Evolutionary conservation across 192 early-diverging fungal genomes (phyloP).

Genomic region (Linnemannia elongata): DNA sequence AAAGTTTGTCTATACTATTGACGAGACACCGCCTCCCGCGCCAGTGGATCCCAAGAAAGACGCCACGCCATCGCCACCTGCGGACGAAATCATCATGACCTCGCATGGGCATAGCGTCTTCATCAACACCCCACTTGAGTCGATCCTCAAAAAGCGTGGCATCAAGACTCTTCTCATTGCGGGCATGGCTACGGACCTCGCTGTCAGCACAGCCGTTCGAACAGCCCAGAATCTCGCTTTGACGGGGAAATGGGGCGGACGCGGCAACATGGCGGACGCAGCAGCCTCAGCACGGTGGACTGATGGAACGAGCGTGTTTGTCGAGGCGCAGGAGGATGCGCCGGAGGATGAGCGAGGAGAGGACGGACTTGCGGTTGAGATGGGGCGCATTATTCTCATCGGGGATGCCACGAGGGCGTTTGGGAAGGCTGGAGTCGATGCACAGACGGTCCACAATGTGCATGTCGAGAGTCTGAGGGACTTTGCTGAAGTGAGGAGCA

Average conservation of each 20-base stretch:
- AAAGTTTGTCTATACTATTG: conserved; percentile 32
- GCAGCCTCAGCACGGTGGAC: conserved; percentile 33
- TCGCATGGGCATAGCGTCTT: conserved; percentile 33
- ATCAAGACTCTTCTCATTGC: conserved; percentile 35
- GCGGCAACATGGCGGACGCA: conserved; percentile 31
- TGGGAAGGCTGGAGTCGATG: conserved; percentile 31
- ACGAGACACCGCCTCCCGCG: conserved; percentile 32
- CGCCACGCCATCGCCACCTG: conserved; percentile 14
- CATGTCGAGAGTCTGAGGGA: conserved; percentile 33
- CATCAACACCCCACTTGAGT: conserved; percentile 38
- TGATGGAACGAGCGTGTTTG: conserved; percentile 34
- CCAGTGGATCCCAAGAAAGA: conserved; percentile 28
- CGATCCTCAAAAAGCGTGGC: conserved; percentile 29
- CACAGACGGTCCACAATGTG: conserved; percentile 29
- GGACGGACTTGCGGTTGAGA: conserved; percentile 27
- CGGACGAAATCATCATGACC: conserved; percentile 32
- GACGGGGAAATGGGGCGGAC: conserved; percentile 33
- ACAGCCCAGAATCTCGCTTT: conserved; percentile 38
- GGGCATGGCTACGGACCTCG: conserved; percentile 29
- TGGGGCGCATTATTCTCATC: conserved; percentile 34
- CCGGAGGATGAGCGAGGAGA: conserved; percentile 33
- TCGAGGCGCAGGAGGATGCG: conserved; percentile 29
- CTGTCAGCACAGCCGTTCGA: conserved; percentile 31
- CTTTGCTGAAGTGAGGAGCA: conserved; percentile 38
- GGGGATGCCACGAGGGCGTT: conserved; percentile 34